Conservation (phyloP, 2,329 filamentous ascomycete species). For the Trichoderma atrobrunneum region DNA sequence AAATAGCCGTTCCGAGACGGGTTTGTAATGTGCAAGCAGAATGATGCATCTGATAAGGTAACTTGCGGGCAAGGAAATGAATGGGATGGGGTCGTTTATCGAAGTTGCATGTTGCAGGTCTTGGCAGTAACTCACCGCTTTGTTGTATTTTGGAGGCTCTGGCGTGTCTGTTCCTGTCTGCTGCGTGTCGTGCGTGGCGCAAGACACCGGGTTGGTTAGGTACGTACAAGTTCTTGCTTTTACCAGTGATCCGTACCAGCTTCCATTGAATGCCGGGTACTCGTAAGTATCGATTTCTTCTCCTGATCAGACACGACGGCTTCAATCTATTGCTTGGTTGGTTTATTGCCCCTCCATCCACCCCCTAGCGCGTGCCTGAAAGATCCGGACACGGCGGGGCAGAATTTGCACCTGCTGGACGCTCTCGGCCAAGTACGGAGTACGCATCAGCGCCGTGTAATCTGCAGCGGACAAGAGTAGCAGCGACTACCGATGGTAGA, state of each 20-base stretch:
- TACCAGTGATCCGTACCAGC: not conserved
- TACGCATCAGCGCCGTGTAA: not conserved
- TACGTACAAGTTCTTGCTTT: not conserved
- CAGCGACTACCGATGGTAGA: not conserved
- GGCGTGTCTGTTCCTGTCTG: not conserved
- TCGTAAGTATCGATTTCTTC: not conserved
- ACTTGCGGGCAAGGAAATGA: not conserved
- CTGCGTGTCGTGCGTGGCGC: not conserved
- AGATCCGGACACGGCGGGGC: not conserved
- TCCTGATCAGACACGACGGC: not conserved
- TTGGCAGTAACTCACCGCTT: slow-evolving; percentile 30
- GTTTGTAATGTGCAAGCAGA: not conserved
- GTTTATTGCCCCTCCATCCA: not conserved
- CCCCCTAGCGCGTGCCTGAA: not conserved
- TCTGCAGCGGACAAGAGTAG: not conserved
- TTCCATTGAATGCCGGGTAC: not conserved
- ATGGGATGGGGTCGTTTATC: not conserved
- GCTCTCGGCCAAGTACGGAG: not conserved
- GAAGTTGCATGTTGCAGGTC: not conserved
- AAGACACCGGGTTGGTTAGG: not conserved
- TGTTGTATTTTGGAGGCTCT: slow-evolving; percentile 23
- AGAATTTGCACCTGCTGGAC: not conserved
- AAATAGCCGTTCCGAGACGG: not conserved
- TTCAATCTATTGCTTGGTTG: not conserved
- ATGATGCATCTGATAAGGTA: not conserved